Evolutionary conservation across 1,139 yeast genomes (phyloP), one percentile per base, ranked within the genome.

Genomic region (Ogataea hybrid): DNA sequence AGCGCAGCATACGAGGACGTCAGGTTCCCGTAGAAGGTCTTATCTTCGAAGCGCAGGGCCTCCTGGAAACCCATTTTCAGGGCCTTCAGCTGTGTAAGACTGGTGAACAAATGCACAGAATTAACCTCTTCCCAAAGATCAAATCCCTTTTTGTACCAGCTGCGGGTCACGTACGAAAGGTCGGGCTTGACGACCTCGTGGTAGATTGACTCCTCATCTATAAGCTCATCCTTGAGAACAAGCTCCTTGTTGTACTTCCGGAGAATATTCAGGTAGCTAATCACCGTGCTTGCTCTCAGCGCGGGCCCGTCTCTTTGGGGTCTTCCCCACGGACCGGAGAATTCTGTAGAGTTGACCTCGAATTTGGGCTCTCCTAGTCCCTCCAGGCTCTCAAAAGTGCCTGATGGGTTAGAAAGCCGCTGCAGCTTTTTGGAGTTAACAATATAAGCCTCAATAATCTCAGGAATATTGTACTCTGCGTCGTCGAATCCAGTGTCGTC

Each of bases 261-360:
- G 44, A 81, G 61, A 9, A 71, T 52, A 21, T 65, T 63, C 46
- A 87, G 57, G 59, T 78, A 87, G 48, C 77, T 75, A 36, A 77
- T 63, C 23, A 84, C 71, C 1, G 96, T 73, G 39, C 82, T 71
- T 3, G 81, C 73, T 51, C 97, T 72, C 44, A 90, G 70, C 0
- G 95, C 94, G 0, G 97, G 97, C 0, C 97, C 97, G 62, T 92
- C 98, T 48, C 88, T 75, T 63, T 90, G 98, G 1, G 98, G 98
- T 53, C 98, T 72, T 2, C 97, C 97, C 98, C 97, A 90, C 30
- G 68, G 60, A 2, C 69, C 79, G 12, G 64, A 61, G 54, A 84
- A 90, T 1, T 84, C 70, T 0, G 76, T 57, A 22, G 84, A 81
- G 58, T 87, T 75, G 3, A 81, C 79, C 58, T 73, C 62, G 56